A percentile compares a stretch with the other conserved stretches of the same genome.
Conservation (phyloP, 768 basidiomycete species). For the Scleroderma bovista region DNA sequence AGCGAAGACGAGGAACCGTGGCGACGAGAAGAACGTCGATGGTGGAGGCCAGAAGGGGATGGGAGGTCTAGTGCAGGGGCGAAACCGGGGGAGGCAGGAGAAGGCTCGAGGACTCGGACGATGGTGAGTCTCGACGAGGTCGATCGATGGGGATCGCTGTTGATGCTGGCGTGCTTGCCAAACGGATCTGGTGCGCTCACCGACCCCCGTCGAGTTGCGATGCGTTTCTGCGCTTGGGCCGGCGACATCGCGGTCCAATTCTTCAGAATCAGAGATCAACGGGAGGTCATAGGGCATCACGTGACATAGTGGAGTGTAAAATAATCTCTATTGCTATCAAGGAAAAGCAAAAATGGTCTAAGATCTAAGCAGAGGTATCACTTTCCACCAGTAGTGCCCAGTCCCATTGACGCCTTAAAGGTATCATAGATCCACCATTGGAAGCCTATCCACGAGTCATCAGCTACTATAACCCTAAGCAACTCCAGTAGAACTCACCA, state of each 20-base stretch:
- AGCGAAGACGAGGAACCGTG: constrained; percentile 28
- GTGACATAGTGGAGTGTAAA: no score
- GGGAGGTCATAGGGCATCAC: no score
- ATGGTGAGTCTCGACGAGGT: constrained; percentile 68
- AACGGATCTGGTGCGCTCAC: constrained; percentile 64
- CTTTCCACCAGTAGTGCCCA: constrained; percentile 87
- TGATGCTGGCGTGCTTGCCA: constrained; percentile 48
- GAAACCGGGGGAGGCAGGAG: constrained; percentile 25
- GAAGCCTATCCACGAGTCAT: constrained; percentile 48
- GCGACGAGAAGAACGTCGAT: constrained; percentile 28
- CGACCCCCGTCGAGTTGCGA: constrained; percentile 63
- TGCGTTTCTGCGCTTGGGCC: constrained; percentile 19
- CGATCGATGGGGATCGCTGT: constrained; percentile 47
- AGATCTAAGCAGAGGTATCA: constrained; percentile 26
- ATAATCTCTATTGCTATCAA: no score
- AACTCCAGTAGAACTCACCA: constrained; percentile 22
- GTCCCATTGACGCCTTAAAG: constrained; percentile 79
- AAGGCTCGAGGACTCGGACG: constrained; percentile 58
- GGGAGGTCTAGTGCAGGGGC: constrained; percentile 19
- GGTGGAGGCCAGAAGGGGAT: constrained; percentile 17
- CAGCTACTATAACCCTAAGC: not conserved
- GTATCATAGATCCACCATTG: constrained; percentile 94
- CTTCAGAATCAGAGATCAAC: no score
- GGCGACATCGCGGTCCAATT: not conserved
- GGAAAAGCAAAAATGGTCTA: no score